Evolutionary conservation across 257 asterid genomes (phyloP).

Genomic region (Leonotis leonurus): DNA sequence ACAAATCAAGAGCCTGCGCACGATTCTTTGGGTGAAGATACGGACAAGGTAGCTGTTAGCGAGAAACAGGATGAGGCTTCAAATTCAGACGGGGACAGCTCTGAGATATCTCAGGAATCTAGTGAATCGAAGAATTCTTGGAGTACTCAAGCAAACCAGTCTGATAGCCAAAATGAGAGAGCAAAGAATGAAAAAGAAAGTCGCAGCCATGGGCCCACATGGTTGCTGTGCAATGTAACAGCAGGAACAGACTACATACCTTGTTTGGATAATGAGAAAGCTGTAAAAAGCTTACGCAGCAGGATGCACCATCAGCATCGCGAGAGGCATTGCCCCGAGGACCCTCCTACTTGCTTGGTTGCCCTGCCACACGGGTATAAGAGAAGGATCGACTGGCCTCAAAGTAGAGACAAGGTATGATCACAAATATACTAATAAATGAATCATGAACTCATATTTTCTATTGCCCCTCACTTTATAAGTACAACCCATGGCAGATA

Average conservation of each 20-base stretch:
- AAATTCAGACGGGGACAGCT: constrained; percentile 16
- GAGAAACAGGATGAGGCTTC: constrained; percentile 10
- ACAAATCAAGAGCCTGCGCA: not conserved
- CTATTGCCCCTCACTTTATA: not conserved
- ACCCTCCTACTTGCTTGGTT: constrained; percentile 72
- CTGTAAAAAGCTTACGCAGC: constrained; percentile 37
- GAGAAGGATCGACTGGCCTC: constrained; percentile 65
- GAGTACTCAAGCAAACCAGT: constrained; percentile 74
- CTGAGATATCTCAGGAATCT: constrained; percentile 44
- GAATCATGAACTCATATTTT: not conserved
- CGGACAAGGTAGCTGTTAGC: not conserved
- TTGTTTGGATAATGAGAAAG: constrained; percentile 79
- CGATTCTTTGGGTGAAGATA: not conserved
- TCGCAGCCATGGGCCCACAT: constrained; percentile 22
- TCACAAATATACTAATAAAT: not conserved
- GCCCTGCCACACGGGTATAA: constrained; percentile 66
- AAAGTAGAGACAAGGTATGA: constrained; percentile 79
- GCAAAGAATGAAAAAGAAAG: constrained; percentile 34
- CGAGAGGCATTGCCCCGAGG: constrained; percentile 80
- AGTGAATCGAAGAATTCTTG: constrained; percentile 53
- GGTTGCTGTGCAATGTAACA: constrained; percentile 65
- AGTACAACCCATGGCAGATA: constrained; percentile 42
- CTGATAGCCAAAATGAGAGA: constrained; percentile 67
- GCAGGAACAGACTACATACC: constrained; percentile 82
- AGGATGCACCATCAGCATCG: constrained; percentile 72